Evolutionary conservation across 208 protist species (phyloP), one percentile per base, ranked within the genome.

Genomic region (Trypanosoma boissoni): DNA sequence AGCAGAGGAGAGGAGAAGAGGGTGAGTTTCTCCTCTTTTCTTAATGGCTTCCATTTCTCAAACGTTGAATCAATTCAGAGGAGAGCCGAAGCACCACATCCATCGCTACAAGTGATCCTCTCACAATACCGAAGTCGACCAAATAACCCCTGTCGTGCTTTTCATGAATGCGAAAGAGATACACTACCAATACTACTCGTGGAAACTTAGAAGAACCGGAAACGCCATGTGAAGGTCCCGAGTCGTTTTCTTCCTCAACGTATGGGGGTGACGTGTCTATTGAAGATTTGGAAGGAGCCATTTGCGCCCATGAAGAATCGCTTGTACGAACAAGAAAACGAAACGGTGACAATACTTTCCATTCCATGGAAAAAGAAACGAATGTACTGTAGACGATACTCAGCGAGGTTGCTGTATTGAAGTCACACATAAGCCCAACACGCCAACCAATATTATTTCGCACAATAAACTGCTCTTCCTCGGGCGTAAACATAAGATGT

Each of bases 391-490:
- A 96, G n/a, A 94, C 67, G 10, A 63, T 57, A 42, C 45, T 46
- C 24, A 92, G 56, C 28, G 73, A 72, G 16, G 31, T 58, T 46
- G 80, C 74, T 0, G 77, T 74, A 4, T 75, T 78, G 44, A 72
- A 68, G 65, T 94, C 86, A 32, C 84, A 89, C 90, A 96, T 96
- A 36, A 96, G 54, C 7, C 90, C 90, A n/a, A 96, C 61, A 20
- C 90, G 83, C 90, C 90, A 96, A 28, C 90, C 90, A 23, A 64
- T 71, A 65, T 92, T 92, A 65, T 92, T 74, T 46, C 74, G 64
- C 21, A 90, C 74, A 41, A 92, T 76, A 62, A 92, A 92, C 52
- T 86, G 65, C 46, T 90, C 74, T 56, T 92, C 90, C 34, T 88
- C 80, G 1, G 55, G 68, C 32, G 80, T 90, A 72, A 92, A 92